phyloP scores from a whole-genome alignment of 208 protist species.

The Trypanosomatidae sp. region DNA sequence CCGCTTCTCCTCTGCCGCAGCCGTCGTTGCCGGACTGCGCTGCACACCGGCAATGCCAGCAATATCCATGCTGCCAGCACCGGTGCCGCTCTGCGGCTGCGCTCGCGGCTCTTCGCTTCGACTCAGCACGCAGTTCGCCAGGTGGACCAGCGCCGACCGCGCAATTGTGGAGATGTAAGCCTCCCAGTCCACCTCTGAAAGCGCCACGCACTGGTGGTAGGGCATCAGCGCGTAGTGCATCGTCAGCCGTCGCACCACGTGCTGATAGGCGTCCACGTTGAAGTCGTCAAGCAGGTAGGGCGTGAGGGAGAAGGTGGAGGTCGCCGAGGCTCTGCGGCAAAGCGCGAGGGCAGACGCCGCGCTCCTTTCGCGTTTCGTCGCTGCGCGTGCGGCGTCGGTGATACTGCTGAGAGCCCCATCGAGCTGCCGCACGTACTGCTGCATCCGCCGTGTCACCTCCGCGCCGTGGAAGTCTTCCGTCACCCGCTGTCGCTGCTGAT shows the following conservation, averaged over 20 bases:
- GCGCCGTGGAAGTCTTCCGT: not conserved
- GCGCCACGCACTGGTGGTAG: constrained; percentile 44
- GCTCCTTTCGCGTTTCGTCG: not conserved
- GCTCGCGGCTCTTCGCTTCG: too few species aligned
- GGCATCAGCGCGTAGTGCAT: constrained; percentile 28
- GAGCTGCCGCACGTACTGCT: constrained; percentile 14
- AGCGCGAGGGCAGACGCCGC: not conserved
- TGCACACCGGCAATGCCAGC: too few species aligned
- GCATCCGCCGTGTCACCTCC: constrained; percentile 4
- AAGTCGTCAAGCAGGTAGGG: constrained; percentile 26
- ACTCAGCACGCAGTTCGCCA: constrained; percentile 37
- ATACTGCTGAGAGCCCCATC: constrained; percentile 2
- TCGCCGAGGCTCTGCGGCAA: not conserved
- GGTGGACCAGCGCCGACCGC: constrained; percentile 35
- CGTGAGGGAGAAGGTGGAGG: constrained; percentile 13
- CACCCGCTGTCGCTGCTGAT: constrained; percentile 22
- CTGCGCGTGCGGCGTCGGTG: not conserved
- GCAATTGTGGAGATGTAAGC: constrained; percentile 65
- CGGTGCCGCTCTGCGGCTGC: too few species aligned
- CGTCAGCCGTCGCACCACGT: constrained; percentile 29
- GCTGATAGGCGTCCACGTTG: constrained; percentile 21
- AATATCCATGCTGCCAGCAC: too few species aligned
- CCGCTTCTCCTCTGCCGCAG: not conserved
- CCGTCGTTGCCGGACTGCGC: not conserved
- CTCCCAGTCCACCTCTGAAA: constrained; percentile 61